phyloP scores from a whole-genome alignment of 2,329 filamentous ascomycete genomes.

The Exophiala lecanii-corni region DNA sequence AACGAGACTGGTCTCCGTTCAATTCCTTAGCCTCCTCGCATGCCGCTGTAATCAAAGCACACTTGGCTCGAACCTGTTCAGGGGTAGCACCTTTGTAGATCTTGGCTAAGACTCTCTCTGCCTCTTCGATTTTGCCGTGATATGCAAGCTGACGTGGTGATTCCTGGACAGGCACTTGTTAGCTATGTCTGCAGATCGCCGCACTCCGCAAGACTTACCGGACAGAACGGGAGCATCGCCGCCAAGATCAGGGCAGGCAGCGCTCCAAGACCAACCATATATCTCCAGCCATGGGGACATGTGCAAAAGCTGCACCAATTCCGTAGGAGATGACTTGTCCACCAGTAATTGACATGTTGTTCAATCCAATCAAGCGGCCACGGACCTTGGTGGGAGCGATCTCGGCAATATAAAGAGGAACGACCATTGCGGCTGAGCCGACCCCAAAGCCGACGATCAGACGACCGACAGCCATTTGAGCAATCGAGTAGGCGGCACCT shows the following conservation, averaged over 20 bases:
- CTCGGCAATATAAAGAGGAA: constrained; percentile 57
- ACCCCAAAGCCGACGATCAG: constrained; percentile 46
- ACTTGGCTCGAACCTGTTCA: constrained; percentile 56
- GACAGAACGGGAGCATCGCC: constrained; percentile 64
- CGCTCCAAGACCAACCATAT: constrained; percentile 85
- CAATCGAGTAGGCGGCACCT: constrained; percentile 36
- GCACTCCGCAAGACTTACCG: too few relatives aligned
- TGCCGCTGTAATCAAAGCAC: constrained; percentile 16
- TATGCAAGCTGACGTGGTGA: constrained; percentile 51
- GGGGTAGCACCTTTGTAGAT: constrained; percentile 59
- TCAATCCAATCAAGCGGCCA: constrained; percentile 49
- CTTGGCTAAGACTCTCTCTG: constrained; percentile 62
- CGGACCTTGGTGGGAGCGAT: constrained; percentile 48
- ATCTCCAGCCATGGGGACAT: constrained; percentile 67
- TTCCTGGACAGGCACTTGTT: too few relatives aligned
- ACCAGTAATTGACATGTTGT: constrained; percentile 75
- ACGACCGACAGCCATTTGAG: constrained; percentile 42
- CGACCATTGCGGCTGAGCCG: constrained; percentile 63
- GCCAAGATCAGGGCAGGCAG: constrained; percentile 70
- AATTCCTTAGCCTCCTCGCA: constrained; percentile 17
- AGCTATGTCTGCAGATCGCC: too few relatives aligned
- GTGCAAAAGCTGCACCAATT: constrained; percentile 70
- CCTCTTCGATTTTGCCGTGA: constrained; percentile 47
- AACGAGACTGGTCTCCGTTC: constrained; percentile 18
- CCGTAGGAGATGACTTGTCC: constrained; percentile 88